phyloP scores from a whole-genome alignment of 495 filamentous ascomycete species.

The Tricharina praecox region DNA sequence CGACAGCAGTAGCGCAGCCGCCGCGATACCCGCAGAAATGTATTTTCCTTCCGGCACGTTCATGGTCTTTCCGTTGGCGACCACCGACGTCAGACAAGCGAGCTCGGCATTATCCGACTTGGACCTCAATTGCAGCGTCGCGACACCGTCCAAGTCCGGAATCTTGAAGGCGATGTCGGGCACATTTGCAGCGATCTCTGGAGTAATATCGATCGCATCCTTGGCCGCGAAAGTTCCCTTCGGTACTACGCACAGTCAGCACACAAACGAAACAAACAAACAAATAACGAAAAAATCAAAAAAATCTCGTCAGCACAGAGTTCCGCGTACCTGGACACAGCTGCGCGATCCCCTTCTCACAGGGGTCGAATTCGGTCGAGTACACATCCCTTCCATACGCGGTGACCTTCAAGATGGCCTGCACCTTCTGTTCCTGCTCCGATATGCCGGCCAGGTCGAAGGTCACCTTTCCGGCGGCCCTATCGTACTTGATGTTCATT shows the following conservation, averaged over 20 bases:
- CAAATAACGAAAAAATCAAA: too few species aligned
- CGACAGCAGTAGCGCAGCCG: constrained; percentile 57
- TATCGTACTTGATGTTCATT: constrained; percentile 65
- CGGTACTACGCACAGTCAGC: constrained; percentile 44
- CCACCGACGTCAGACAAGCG: constrained; percentile 66
- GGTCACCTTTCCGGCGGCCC: constrained; percentile 46
- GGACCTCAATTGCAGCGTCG: constrained; percentile 56
- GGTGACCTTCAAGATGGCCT: constrained; percentile 55
- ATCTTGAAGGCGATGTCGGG: constrained; percentile 81
- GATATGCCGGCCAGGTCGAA: constrained; percentile 80
- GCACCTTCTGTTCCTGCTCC: constrained; percentile 58
- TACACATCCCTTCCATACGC: constrained; percentile 82
- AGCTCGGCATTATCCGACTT: constrained; percentile 42
- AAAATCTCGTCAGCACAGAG: constrained; percentile 29
- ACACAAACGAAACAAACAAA: too few species aligned
- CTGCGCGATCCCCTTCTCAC: constrained; percentile 43
- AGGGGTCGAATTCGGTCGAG: constrained; percentile 66
- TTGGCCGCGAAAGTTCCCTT: constrained; percentile 52
- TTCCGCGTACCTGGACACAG: constrained; percentile 57
- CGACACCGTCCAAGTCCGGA: constrained; percentile 78
- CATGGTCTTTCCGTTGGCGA: constrained; percentile 75
- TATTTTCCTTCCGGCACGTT: constrained; percentile 62
- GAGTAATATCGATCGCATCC: constrained; percentile 52
- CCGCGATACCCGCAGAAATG: constrained; percentile 73
- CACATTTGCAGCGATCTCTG: constrained; percentile 52